Conservation (phyloP, 305 asterid species). For the Fraxinus velutina region DNA sequence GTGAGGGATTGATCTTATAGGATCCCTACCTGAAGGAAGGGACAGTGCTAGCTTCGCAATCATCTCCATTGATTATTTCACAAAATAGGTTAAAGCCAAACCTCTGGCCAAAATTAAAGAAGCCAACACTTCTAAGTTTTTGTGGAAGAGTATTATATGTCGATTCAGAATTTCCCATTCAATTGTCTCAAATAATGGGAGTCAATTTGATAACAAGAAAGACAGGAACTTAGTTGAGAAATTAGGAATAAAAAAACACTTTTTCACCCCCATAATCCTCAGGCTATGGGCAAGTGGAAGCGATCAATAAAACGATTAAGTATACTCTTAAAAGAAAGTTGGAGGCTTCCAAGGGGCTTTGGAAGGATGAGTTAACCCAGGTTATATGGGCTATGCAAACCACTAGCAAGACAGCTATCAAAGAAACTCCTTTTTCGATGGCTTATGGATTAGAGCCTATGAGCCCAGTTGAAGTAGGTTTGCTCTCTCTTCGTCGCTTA, state of each 20-base stretch:
- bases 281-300: neutral
- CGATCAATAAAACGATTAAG: too few species aligned
- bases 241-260: too few species aligned
- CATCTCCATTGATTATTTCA: too few species aligned
- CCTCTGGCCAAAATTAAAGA: too few species aligned
- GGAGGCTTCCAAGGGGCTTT: neutral
- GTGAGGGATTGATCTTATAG: too few species aligned
- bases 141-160: neutral
- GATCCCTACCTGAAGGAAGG: too few species aligned
- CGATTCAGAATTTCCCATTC: neutral
- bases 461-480: neutral
- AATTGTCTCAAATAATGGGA: neutral
- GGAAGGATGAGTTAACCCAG: neutral
- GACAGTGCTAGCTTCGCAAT: too few species aligned
- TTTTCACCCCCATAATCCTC: neutral
- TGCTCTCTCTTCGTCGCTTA: neutral
- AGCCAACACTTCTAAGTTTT: too few species aligned
- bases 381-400: neutral
- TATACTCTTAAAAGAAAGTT: too few species aligned
- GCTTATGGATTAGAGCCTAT: neutral
- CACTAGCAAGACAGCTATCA: neutral
- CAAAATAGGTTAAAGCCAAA: too few species aligned
- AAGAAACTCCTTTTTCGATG: neutral
- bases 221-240: neutral
- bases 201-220: neutral